These are phyloP conservation scores for Solanum boliviense DNA, from an alignment of 257 asterid genomes.

Conservation along the genomic window DNA sequence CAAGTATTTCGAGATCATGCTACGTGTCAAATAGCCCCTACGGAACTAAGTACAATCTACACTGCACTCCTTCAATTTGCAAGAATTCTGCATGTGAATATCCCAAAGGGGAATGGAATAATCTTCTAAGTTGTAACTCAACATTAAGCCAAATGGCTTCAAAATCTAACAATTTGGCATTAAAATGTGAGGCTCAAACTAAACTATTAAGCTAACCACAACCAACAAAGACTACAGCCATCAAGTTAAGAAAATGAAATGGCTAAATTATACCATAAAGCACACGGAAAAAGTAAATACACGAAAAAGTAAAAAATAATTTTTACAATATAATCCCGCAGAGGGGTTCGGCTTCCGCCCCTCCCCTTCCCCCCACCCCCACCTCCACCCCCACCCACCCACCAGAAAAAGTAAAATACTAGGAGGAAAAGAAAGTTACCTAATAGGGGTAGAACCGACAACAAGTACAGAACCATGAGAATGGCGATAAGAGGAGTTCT, in stretches of 20 bases:
- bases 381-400: background rate
- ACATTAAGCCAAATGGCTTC: background rate
- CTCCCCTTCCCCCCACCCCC: too few relatives aligned
- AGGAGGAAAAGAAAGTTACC: conserved; percentile 26
- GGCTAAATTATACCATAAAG: background rate
- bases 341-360: too few relatives aligned
- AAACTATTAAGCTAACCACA: background rate
- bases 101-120: background rate
- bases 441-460: conserved; percentile 69
- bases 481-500: conserved; percentile 73
- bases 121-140: background rate
- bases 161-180: background rate
- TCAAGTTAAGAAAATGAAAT: background rate
- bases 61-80: background rate
- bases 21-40: background rate
- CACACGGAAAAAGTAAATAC: background rate
- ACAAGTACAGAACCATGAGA: conserved; percentile 66
- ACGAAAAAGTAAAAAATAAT: too few relatives aligned
- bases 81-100: background rate
- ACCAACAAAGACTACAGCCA: background rate
- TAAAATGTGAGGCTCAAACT: background rate
- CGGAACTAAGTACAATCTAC: background rate
- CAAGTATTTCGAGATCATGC: background rate
- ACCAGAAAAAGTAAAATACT: background rate
- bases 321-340: too few relatives aligned